Evolutionary conservation across 768 basidiomycete genomes (phyloP), one percentile per base, ranked within the genome.

Genomic region (Phylloporus arenicola): DNA sequence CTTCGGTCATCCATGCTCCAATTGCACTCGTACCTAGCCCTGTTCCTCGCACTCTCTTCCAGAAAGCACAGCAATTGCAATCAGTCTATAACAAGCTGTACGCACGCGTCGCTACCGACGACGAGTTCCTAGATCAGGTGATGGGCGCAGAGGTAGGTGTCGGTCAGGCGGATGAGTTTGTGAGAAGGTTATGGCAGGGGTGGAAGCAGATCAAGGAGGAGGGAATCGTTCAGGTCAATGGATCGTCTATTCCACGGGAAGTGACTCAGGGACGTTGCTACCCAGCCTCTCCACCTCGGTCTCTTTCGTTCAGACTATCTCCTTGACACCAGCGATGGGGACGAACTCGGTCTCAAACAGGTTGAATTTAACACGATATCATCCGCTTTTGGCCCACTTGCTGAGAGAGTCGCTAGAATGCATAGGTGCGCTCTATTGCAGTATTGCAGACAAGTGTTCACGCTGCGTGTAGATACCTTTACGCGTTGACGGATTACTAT

Each of bases 361-460:
- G 95, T 98, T 37, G 95, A 99, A 66, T 96, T 97, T 71, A 99
- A 99, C 64, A 96, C 95, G 9, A 94, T 97, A 55, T 91, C 93
- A 3, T 81, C 85, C 0, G 93, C 92, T 1, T 95, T 97, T 65
- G 95, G 92, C 0, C 62, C 83, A 1, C 73, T 97, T 13, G 88
- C 88, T 0, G 74, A 88, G 54, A 75, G 73, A 33, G 72, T 76
- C 10, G 75, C 86, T 4, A 79, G 81, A 20, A 65, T 97, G 63
- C 95, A 98, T 68, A 76, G 83, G 91, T 92, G 87, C 88, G 43
- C 4, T 72, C 47, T 13, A 4, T 17, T 6, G 4, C 24, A 14
- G 29, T 22, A 17, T 33, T 25, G 11, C 8, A 4, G 12, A 6
- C 27, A 9, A 19, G 13, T 10, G 3, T 30, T 44, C 19, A 27